A percentile compares a stretch with the other conserved stretches of the same genome.
Conservation (phyloP, 2,329 filamentous ascomycete species). For the Trichoderma sp. region DNA sequence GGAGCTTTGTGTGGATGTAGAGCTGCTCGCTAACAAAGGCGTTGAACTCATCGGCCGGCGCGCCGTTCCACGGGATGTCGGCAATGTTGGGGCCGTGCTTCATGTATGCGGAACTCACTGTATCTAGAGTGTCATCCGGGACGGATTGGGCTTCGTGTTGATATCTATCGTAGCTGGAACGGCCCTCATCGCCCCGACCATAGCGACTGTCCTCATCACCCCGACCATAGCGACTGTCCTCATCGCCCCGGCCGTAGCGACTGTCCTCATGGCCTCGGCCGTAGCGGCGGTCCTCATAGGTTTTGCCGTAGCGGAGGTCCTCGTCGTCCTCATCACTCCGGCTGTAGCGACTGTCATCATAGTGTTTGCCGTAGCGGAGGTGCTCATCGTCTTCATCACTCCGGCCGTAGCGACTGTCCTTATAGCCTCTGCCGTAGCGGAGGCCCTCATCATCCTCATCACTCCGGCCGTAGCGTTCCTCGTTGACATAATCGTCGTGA, state of each 20-base stretch:
- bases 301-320: not conserved
- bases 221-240: not conserved
- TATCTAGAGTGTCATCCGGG: constrained; percentile 63
- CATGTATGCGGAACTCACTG: constrained; percentile 80
- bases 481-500: constrained; percentile 56
- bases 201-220: constrained; percentile 33
- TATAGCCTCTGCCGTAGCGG: not conserved
- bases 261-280: not conserved
- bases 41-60: constrained; percentile 53
- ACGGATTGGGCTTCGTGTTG: constrained; percentile 63
- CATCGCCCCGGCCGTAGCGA: not conserved
- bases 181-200: constrained; percentile 26
- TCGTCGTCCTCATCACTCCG: not conserved
- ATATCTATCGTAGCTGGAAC: constrained; percentile 48
- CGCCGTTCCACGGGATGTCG: constrained; percentile 52
- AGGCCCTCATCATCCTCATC: no score
- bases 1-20: constrained; percentile 64
- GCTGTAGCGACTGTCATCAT: not conserved
- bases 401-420: no score
- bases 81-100: constrained; percentile 68
- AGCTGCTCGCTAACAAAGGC: constrained; percentile 62
- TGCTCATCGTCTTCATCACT: not conserved
- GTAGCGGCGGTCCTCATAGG: not conserved
- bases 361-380: not conserved
- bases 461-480: constrained; percentile 30